A percentile compares a stretch with the other conserved stretches of the same genome.
Conservation (phyloP, 768 basidiomycete genomes). For the Suillus americanus region DNA sequence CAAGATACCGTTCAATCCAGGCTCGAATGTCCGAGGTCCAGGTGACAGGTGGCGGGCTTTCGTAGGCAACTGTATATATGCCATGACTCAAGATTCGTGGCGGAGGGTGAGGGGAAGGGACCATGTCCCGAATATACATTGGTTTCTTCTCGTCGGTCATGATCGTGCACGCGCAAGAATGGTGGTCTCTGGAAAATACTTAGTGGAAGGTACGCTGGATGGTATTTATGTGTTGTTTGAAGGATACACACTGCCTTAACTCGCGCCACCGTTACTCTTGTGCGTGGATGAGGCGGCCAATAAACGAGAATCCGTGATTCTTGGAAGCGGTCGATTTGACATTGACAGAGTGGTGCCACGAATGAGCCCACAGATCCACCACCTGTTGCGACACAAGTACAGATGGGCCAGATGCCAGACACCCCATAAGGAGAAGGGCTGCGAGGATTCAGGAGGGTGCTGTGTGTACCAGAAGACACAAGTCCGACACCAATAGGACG, state of each 20-base stretch:
- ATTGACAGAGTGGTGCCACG: slow-evolving; percentile 2
- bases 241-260: background rate
- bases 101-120: background rate
- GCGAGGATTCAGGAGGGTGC: background rate
- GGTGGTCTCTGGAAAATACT: background rate
- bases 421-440: slow-evolving; percentile 11
- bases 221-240: slow-evolving; percentile 19
- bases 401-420: slow-evolving; percentile 1
- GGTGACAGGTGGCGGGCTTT: slow-evolving; percentile 9
- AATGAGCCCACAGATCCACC: slow-evolving; percentile 14
- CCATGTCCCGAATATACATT: background rate
- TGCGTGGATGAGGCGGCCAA: background rate
- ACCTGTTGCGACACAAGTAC: background rate
- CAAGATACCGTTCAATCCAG: background rate
- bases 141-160: slow-evolving; percentile 3
- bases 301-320: background rate
- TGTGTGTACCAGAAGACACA: background rate
- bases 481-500: background rate
- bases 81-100: slow-evolving; percentile 14
- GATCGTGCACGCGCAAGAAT: background rate
- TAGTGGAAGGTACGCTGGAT: background rate
- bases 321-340: slow-evolving; percentile 13
- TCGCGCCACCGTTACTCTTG: slow-evolving; percentile 10
- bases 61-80: slow-evolving; percentile 23
- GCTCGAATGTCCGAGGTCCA: background rate